These are phyloP conservation scores for Tetrahymena thermophila DNA, from an alignment of 73 alveolate genomes.

Conservation along the genomic window DNA sequence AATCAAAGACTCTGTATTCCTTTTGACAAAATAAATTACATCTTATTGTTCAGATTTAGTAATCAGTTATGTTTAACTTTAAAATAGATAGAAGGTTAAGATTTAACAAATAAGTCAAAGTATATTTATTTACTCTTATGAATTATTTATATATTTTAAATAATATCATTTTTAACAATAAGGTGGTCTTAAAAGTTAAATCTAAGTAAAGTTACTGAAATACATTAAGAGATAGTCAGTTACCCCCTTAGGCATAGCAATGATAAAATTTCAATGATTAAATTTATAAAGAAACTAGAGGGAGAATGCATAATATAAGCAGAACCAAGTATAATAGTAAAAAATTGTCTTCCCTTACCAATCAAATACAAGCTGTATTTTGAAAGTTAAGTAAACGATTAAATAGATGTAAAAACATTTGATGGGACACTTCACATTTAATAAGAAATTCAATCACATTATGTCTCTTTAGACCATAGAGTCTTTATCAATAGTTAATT, in stretches of 20 bases:
- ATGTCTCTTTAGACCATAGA: neutral
- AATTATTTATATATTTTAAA: neutral
- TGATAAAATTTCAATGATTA: neutral
- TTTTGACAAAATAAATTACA: neutral
- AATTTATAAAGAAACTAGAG: neutral
- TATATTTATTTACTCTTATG: neutral
- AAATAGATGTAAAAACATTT: neutral
- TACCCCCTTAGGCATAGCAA: neutral
- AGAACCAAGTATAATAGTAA: neutral
- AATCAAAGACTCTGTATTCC: neutral
- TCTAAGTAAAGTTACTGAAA: neutral
- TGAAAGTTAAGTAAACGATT: neutral
- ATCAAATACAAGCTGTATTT: neutral
- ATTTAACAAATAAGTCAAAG: neutral
- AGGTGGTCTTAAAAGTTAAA: neutral
- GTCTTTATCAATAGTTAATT: neutral
- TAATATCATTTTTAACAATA: neutral
- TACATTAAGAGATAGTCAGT: neutral
- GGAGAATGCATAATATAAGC: neutral
- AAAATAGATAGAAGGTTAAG: neutral
- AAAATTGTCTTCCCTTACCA: neutral
- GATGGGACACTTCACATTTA: neutral
- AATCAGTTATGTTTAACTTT: neutral
- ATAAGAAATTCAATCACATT: neutral
- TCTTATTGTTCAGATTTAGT: neutral